phyloP scores from a whole-genome alignment of 208 protist genomes.

The Porcisia hertigi region DNA sequence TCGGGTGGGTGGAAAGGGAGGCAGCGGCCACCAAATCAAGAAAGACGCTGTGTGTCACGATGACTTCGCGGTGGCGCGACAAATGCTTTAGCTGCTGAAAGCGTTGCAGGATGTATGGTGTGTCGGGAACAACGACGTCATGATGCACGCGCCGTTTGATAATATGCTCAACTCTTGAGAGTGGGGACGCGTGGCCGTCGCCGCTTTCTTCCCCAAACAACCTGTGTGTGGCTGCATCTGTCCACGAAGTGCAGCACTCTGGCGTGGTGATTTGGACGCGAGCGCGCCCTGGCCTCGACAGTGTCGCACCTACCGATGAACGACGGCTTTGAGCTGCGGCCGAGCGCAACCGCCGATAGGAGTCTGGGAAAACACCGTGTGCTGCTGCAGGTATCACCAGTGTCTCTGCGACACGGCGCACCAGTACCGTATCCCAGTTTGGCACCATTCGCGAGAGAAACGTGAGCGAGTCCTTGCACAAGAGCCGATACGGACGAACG shows the following conservation, averaged over 20 bases:
- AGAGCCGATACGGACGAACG: slow-evolving; percentile 36
- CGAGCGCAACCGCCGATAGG: slow-evolving; percentile 6
- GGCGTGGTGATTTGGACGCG: not conserved
- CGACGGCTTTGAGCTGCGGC: slow-evolving; percentile 2
- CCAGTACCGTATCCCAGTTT: slow-evolving; percentile 64
- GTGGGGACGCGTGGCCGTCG: slow-evolving; percentile 6
- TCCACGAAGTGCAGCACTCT: slow-evolving; percentile 26
- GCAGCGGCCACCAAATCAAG: slow-evolving; percentile 48
- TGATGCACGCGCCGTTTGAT: slow-evolving; percentile 52
- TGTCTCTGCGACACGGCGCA: slow-evolving; percentile 51
- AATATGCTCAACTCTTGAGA: slow-evolving; percentile 40
- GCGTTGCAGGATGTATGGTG: slow-evolving; percentile 43
- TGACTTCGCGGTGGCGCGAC: slow-evolving; percentile 68
- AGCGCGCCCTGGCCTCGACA: not conserved
- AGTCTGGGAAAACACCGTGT: slow-evolving; percentile 57
- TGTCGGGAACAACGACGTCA: slow-evolving; percentile 78
- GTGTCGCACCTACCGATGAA: not conserved
- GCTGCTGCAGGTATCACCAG: slow-evolving; percentile 63
- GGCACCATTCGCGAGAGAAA: slow-evolving; percentile 52
- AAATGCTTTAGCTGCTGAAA: slow-evolving; percentile 72
- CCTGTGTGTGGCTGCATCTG: slow-evolving; percentile 20
- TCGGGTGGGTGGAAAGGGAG: slow-evolving; percentile 31
- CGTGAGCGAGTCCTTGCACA: slow-evolving; percentile 46
- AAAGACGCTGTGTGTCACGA: slow-evolving; percentile 76
- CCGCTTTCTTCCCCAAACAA: slow-evolving; percentile 15